These are phyloP conservation scores for Dioscorea dumetorum DNA, from an alignment of 106 monocot genomes.

Conservation along the genomic window DNA sequence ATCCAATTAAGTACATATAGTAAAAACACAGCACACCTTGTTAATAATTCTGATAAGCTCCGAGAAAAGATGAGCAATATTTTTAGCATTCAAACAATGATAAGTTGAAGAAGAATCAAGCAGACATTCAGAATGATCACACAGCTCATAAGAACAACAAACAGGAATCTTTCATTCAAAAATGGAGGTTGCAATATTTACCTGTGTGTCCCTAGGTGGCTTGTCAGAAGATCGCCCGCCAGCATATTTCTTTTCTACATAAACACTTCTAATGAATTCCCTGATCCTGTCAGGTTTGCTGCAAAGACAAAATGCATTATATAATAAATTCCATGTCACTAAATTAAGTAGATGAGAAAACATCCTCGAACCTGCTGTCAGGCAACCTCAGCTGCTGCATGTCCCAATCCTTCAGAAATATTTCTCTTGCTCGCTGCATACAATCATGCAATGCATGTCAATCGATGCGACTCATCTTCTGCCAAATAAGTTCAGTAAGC, in stretches of 20 bases:
- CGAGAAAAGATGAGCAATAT: neutral
- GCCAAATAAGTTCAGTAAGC: neutral
- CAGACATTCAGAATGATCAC: neutral
- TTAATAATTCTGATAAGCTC: too few species aligned
- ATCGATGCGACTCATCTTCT: neutral
- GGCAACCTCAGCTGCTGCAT: slow-evolving; percentile 42
- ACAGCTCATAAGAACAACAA: neutral
- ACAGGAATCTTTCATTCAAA: too few species aligned
- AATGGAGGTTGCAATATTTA: slow-evolving; percentile 1
- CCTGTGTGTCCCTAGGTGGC: slow-evolving; percentile 82
- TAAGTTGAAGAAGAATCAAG: neutral
- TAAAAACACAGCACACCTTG: too few species aligned
- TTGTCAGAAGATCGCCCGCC: slow-evolving; percentile 56
- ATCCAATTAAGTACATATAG: too few species aligned
- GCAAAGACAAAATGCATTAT: slow-evolving; percentile 17
- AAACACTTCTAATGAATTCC: slow-evolving; percentile 90
- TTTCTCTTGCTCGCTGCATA: slow-evolving; percentile 58
- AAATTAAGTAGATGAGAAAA: neutral
- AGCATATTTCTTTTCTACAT: slow-evolving; percentile 86
- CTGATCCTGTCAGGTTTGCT: slow-evolving; percentile 82
- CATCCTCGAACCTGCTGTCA: slow-evolving; percentile 46
- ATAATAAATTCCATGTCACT: neutral
- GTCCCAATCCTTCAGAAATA: slow-evolving; percentile 57
- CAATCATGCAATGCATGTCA: neutral
- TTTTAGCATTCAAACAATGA: neutral